Base-by-base conservation (phyloP, 1,139 yeast genomes). In the Tardiomyces depauwii region DNA sequence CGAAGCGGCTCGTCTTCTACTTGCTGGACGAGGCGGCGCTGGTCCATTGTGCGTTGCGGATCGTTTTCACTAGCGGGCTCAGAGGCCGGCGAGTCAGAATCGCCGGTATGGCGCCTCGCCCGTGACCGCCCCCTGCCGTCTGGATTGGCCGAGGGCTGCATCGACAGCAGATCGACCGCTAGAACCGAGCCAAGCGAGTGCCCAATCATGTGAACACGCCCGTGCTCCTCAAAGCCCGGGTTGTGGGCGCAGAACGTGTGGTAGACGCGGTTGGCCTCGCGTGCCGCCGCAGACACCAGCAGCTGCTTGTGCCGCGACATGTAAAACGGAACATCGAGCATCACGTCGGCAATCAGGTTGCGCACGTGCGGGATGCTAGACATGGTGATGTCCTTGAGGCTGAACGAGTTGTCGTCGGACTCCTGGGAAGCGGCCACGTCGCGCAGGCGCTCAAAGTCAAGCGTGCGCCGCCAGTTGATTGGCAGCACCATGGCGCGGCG, bases 101-200 rank as follows among this genome's bases (percentile, higher is more conserved):
- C 7, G 4, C 7, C 25, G 25, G 25, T 21, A 21, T 21, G 25
- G 25, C 25, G 25, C 7, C 25, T 21, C 7, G 25, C 25, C 10
- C 36, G 36, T 5, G 16, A 14, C 3, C 36, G 36, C 5, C 36
- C 16, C 5, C 36, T 4, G 16, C 36, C 36, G 16, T 14, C 16
- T 30, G 2, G 53, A 42, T 16, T 33, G 11, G 11, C 25, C 2
- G 23, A 42, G n/a, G 79, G 77, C 58, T 83, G 93, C 28, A 69
- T 61, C 1, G 84, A 70, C 39, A 88, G 63, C 38, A 91, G 70
- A 61, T 91, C 98, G 54, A 86, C 78, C 1, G 83, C 75, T 46
- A 91, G 86, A 1, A 91, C 82, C 16, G 95, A 82, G 0, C 98
- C 98, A 25, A 91, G 66, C 0, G 96, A 88, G 62, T 91, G 98